Evolutionary conservation across 192 early-diverging fungal genomes (phyloP), one percentile per base, ranked within the genome.

Genomic region (Obelidium mucronatum): DNA sequence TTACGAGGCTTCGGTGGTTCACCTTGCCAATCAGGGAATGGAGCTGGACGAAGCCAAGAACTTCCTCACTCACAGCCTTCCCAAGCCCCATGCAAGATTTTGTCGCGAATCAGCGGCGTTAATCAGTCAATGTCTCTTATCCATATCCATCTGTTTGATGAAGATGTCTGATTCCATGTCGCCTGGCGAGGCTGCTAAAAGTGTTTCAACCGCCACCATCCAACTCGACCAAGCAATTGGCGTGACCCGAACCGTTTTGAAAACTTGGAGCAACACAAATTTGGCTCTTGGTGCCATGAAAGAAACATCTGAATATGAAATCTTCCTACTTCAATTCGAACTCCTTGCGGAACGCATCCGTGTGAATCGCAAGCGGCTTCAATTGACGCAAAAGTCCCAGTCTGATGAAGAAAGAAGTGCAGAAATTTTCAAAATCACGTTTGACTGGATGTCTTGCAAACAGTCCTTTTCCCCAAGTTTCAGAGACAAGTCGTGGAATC

Each of bases 71-170:
- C 67, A 53, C 24, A 53, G 67, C 33, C 33, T 69, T 1, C 67
- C 67, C n/a, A 52, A 24, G 19, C 67, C 67, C 19, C 67, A 69
- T 51, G 51, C 31, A 53, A 19, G 8, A 2, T 69, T 69, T 33
- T 24, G 44, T 53, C 2, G 67, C 17, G n/a, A 17, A 15, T 69
- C 67, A 19, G 67, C 33, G 30, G 67, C 40, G 2, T 33, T 69
- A 0, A 28, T 53, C 24, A 19, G n/a, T 2, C 17, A 48, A 2
- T 5, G 44, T 24, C 11, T 26, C n/a, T 2, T 69, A 6, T 1
- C 51, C 17, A 19, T 53, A 11, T 15, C 1, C n/a, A 24, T 30
- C 8, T 19, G 15, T 13, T 24, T 69, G 19, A 19, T 33, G n/a
- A 69, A 53, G 28, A 52, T 69, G 2, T 24, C 1, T 11, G 67